phyloP scores from a whole-genome alignment of 306 rosid species.

The Arachis stenosperma region DNA sequence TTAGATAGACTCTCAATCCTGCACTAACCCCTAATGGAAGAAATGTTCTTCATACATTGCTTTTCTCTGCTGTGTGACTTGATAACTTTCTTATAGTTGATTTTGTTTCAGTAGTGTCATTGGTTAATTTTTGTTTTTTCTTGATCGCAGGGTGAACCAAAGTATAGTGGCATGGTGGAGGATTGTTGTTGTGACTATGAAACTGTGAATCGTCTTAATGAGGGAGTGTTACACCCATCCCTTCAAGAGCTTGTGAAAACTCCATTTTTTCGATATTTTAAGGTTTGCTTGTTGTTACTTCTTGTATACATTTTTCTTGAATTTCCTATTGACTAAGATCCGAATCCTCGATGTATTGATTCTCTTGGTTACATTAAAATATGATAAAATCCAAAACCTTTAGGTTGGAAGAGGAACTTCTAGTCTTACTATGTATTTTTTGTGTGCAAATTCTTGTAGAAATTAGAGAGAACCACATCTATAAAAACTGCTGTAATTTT shows the following conservation, averaged over 20 bases:
- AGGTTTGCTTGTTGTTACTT: slow-evolving; percentile 47
- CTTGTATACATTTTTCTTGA: slow-evolving; percentile 9
- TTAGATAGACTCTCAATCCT: too few species aligned
- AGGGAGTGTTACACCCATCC: slow-evolving; percentile 57
- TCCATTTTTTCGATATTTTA: slow-evolving; percentile 68
- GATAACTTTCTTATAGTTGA: not conserved
- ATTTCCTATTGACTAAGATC: slow-evolving; percentile 16
- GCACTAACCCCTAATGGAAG: not conserved
- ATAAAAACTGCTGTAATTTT: too few species aligned
- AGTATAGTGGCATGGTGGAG: slow-evolving; percentile 70
- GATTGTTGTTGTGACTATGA: slow-evolving; percentile 80
- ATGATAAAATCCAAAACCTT: not conserved
- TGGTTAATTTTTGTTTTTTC: not conserved
- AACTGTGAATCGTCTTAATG: slow-evolving; percentile 58
- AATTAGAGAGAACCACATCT: too few species aligned
- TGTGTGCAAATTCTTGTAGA: not conserved
- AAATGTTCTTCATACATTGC: not conserved
- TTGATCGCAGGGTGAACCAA: slow-evolving; percentile 46
- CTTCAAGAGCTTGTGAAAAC: slow-evolving; percentile 68
- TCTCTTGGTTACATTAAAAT: slow-evolving; percentile 16
- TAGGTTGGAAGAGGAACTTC: slow-evolving; percentile 5
- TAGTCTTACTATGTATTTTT: not conserved
- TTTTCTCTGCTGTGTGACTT: not conserved
- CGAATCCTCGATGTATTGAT: slow-evolving; percentile 8
- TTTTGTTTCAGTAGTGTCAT: not conserved